Percentiles rank a stretch among this genome's conserved stretches.
Evolutionary conservation across 179 eudicot species (phyloP).

Genomic region (Beta lomatogona): DNA sequence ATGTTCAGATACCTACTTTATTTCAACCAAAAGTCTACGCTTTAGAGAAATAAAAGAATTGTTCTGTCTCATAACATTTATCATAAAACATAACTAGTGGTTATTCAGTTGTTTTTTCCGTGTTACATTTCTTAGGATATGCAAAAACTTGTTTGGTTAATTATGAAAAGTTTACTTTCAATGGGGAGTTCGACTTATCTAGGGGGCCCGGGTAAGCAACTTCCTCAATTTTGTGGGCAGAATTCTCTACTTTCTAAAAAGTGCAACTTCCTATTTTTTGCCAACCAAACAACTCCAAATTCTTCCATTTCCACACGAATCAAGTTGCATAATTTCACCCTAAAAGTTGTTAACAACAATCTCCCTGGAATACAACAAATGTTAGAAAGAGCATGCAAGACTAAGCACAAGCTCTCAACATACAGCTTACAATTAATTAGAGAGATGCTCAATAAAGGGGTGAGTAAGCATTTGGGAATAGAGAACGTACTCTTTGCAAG

Average conservation of each 20-base stretch:
- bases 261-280: too few relatives aligned
- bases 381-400: conserved; percentile 5
- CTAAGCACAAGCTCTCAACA: background rate
- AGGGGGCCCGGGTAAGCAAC: too few relatives aligned
- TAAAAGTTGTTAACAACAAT: background rate
- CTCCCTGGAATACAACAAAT: background rate
- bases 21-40: background rate
- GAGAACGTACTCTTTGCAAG: conserved; percentile 62
- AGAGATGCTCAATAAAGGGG: background rate
- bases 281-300: too few relatives aligned
- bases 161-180: too few relatives aligned
- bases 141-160: too few relatives aligned
- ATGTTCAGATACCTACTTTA: background rate
- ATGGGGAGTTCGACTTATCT: too few relatives aligned
- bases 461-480: background rate
- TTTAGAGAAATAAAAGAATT: background rate
- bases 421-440: conserved; percentile 1
- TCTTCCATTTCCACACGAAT: background rate
- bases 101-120: too few relatives aligned
- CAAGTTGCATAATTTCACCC: background rate
- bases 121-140: too few relatives aligned
- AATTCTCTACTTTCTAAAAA: too few relatives aligned
- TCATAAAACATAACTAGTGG: background rate
- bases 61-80: background rate
- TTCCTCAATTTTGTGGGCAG: too few relatives aligned